These are phyloP conservation scores for Cercospora sojina DNA, from an alignment of 2,329 filamentous ascomycete species.

Conservation along the genomic window DNA sequence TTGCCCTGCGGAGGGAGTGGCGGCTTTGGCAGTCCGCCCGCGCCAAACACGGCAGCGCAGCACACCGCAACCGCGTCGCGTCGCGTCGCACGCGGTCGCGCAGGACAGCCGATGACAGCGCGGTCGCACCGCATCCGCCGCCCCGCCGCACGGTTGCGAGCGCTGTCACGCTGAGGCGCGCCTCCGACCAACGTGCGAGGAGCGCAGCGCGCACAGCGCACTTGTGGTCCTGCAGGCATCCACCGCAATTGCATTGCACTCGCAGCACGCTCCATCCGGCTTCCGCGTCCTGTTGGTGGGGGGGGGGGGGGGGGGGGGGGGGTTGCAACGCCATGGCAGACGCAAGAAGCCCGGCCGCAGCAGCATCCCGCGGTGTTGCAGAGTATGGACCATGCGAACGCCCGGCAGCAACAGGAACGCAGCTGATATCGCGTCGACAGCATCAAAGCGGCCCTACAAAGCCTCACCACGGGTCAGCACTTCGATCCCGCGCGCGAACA, in stretches of 20 bases:
- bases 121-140: conserved; percentile 1
- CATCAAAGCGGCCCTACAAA: background rate
- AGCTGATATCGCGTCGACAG: background rate
- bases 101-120: conserved; percentile 11
- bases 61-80: conserved; percentile 5
- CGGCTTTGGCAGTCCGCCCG: too few relatives aligned
- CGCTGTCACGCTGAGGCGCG: background rate
- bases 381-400: background rate
- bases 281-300: background rate
- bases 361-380: background rate
- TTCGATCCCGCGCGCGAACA: conserved; percentile 4
- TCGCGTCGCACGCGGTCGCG: background rate
- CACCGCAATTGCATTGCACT: background rate
- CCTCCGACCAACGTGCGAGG: background rate
- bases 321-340: background rate
- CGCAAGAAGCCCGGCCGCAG: background rate
- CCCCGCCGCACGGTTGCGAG: background rate
- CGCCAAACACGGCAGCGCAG: background rate
- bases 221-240: background rate
- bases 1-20: background rate
- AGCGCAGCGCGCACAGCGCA: background rate
- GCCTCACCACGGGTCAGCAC: background rate
- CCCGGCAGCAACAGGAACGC: background rate
- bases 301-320: too few relatives aligned
- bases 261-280: background rate